These are phyloP conservation scores for Zalerion maritima DNA, from an alignment of 495 filamentous ascomycete genomes.

Conservation along the genomic window DNA sequence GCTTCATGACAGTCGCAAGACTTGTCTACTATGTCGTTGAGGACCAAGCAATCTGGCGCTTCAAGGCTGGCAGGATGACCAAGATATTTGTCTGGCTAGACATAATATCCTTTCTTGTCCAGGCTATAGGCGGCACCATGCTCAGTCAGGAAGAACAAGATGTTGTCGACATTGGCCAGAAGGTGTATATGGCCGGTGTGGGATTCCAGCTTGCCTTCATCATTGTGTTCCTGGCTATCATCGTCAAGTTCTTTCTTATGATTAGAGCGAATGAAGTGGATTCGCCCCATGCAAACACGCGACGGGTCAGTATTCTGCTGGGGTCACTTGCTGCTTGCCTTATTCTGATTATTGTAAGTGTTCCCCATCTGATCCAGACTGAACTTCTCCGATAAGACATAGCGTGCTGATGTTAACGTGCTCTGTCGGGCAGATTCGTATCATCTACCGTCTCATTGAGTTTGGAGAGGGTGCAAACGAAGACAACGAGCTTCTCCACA, in stretches of 20 bases:
- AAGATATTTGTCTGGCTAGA: slow-evolving; percentile 50
- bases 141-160: slow-evolving; percentile 12
- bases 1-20: slow-evolving; percentile 54
- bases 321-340: neutral
- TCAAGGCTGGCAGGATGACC: slow-evolving; percentile 35
- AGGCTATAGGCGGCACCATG: slow-evolving; percentile 37
- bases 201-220: slow-evolving; percentile 48
- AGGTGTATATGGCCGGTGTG: slow-evolving; percentile 48
- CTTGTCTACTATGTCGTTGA: slow-evolving; percentile 46
- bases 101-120: slow-evolving; percentile 48
- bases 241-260: slow-evolving; percentile 36
- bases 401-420: slow-evolving; percentile 2
- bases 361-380: slow-evolving; percentile 1
- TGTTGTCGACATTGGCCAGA: slow-evolving; percentile 24
- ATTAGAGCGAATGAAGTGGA: slow-evolving; percentile 3
- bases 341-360: neutral
- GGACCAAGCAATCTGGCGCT: slow-evolving; percentile 25
- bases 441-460: slow-evolving; percentile 44
- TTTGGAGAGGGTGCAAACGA: slow-evolving; percentile 26
- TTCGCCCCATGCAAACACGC: neutral
- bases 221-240: slow-evolving; percentile 31
- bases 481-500: slow-evolving; percentile 27
- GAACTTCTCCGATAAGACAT: neutral
- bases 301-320: neutral
- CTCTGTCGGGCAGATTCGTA: slow-evolving; percentile 32